phyloP scores from a whole-genome alignment of 176 grass and related monocot species.

The Bothriochloa decipiens region DNA sequence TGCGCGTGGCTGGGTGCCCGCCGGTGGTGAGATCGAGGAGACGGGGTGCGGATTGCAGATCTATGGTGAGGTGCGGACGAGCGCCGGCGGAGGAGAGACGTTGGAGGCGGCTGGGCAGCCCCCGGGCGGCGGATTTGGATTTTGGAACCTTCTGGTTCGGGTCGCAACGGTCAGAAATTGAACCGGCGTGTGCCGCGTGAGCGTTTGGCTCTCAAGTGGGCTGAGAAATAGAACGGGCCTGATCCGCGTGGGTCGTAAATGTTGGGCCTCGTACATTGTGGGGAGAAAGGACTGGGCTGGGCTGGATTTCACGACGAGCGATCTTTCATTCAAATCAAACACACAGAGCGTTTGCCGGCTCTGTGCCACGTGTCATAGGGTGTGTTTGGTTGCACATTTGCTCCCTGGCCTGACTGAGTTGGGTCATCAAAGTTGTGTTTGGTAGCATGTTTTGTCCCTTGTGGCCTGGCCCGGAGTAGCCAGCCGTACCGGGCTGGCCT shows the following conservation, averaged over 20 bases:
- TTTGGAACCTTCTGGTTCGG: not conserved
- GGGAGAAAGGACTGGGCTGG: not conserved
- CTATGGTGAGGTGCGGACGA: not conserved
- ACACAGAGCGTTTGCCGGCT: too few relatives aligned
- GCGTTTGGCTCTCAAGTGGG: not conserved
- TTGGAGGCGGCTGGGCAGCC: not conserved
- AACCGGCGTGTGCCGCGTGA: not conserved
- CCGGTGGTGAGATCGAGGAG: not conserved
- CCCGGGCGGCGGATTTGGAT: not conserved
- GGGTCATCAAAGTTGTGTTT: too few relatives aligned
- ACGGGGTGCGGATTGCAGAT: not conserved
- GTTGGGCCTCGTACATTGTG: not conserved
- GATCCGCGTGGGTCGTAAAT: not conserved
- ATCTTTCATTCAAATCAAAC: not conserved
- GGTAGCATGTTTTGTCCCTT: too few relatives aligned
- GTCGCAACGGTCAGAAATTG: not conserved
- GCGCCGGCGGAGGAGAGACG: not conserved
- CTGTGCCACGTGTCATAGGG: too few relatives aligned
- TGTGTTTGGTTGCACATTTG: too few relatives aligned
- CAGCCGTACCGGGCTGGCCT: accelerated
- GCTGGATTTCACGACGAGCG: not conserved
- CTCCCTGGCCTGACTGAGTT: too few relatives aligned
- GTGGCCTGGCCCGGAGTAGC: too few relatives aligned
- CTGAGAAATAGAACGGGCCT: not conserved
- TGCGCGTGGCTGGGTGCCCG: not conserved